Conservation (phyloP, 805 yeast genomes). For the Kuraishia cidri region DNA sequence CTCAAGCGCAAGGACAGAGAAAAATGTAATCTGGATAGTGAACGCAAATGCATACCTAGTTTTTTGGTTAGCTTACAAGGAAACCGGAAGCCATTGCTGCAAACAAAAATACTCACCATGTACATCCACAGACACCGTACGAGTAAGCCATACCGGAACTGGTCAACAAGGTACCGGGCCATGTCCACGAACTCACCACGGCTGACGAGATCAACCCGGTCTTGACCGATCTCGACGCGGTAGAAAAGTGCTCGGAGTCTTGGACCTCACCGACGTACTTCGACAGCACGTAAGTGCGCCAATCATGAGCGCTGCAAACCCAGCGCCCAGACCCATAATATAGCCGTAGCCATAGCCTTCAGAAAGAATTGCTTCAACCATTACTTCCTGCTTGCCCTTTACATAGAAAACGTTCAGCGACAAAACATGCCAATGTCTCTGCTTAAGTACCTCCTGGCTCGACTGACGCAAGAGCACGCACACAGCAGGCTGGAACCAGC, state of each 20-base stretch:
- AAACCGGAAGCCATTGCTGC: too few species aligned
- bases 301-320: slow-evolving; percentile 34
- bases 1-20: slow-evolving; percentile 26
- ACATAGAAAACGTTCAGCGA: too few species aligned
- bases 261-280: slow-evolving; percentile 27
- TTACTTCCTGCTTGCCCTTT: too few species aligned
- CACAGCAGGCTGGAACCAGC: too few species aligned
- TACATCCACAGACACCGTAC: slow-evolving; percentile 11
- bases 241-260: slow-evolving; percentile 33
- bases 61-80: neutral
- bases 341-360: slow-evolving; percentile 31
- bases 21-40: slow-evolving; percentile 25
- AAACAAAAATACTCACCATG: slow-evolving; percentile 4
- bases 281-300: slow-evolving; percentile 24
- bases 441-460: too few species aligned
- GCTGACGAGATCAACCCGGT: slow-evolving; percentile 33
- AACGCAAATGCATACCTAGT: slow-evolving; percentile 17
- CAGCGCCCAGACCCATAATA: slow-evolving; percentile 30
- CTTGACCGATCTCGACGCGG: slow-evolving; percentile 33
- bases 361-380: too few species aligned
- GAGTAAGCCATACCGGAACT: slow-evolving; percentile 13
- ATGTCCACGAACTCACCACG: slow-evolving; percentile 30
- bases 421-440: too few species aligned
- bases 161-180: slow-evolving; percentile 18
- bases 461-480: too few species aligned